Evolutionary conservation across 768 basidiomycete genomes (phyloP).

Genomic region (Boletus edulis): DNA sequence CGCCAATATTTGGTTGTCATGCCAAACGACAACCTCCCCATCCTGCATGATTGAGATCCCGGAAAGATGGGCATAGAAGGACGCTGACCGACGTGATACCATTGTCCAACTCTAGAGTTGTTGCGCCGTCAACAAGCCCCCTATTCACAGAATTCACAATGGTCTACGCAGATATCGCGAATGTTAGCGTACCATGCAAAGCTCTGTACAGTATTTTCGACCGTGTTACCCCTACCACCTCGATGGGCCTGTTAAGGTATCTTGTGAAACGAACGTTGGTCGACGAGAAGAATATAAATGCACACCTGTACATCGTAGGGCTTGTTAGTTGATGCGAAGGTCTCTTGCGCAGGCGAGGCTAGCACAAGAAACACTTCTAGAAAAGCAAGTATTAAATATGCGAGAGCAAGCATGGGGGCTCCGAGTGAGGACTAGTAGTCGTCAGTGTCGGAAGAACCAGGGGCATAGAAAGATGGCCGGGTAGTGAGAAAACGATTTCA

Average conservation of each 20-base stretch:
- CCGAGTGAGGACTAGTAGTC: not conserved
- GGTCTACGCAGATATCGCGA: conserved; percentile 7
- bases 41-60: conserved; percentile 45
- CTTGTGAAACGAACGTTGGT: conserved; percentile 5
- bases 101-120: conserved; percentile 77
- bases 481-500: conserved; percentile 4
- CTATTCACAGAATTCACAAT: conserved; percentile 33
- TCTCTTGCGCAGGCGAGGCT: conserved; percentile 30
- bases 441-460: not conserved
- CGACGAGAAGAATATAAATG: not conserved
- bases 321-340: conserved; percentile 20
- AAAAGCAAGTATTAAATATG: conserved; percentile 7
- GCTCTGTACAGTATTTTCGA: conserved; percentile 70
- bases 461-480: not conserved
- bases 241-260: conserved; percentile 56
- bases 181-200: conserved; percentile 62
- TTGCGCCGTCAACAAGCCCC: conserved; percentile 73
- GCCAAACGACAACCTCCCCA: conserved; percentile 76
- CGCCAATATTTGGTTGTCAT: conserved; percentile 63
- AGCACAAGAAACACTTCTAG: conserved; percentile 10
- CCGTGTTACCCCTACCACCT: conserved; percentile 71
- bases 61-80: not conserved
- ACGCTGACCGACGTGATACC: conserved; percentile 62
- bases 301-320: conserved; percentile 54
- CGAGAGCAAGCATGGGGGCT: conserved; percentile 14